Evolutionary conservation across 768 basidiomycete species (phyloP).

Genomic region (Gymnopilus dilepis): DNA sequence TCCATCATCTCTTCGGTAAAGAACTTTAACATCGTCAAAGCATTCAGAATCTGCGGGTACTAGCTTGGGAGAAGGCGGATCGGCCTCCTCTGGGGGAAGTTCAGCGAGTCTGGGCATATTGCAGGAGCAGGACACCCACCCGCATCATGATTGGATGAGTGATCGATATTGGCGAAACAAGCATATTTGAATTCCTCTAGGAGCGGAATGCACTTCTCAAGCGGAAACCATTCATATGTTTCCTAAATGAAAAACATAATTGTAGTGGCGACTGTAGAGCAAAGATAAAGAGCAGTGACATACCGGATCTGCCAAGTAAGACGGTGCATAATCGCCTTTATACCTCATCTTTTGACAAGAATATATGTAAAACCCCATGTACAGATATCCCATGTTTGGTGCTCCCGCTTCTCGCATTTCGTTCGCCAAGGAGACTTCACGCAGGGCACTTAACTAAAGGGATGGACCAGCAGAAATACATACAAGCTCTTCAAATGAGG

Average conservation of each 20-base stretch:
- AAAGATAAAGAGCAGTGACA: slow-evolving; percentile 6
- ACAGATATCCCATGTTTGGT: slow-evolving; percentile 66
- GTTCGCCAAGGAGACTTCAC: slow-evolving; percentile 75
- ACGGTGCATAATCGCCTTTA: slow-evolving; percentile 92
- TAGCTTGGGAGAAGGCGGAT: too few species aligned
- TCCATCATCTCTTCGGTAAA: slow-evolving; percentile 17
- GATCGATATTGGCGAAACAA: slow-evolving; percentile 68
- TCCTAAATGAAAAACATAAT: slow-evolving; percentile 51
- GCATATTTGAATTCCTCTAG: slow-evolving; percentile 74
- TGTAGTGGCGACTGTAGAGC: background rate
- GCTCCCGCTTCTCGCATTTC: slow-evolving; percentile 80
- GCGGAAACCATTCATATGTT: slow-evolving; percentile 76
- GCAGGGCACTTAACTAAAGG: slow-evolving; percentile 78
- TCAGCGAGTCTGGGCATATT: too few species aligned
- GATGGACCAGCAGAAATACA: background rate
- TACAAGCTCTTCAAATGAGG: background rate
- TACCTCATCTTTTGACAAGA: slow-evolving; percentile 95
- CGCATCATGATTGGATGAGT: slow-evolving; percentile 45
- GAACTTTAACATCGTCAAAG: slow-evolving; percentile 17
- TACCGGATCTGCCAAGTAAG: slow-evolving; percentile 87
- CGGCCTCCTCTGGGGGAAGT: too few species aligned
- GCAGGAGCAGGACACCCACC: too few species aligned
- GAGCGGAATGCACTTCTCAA: slow-evolving; percentile 60
- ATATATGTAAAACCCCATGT: slow-evolving; percentile 96
- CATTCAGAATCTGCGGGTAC: background rate